Conservation (phyloP, 352 stramenopile genomes). For the Saprolegnia parasitica region DNA sequence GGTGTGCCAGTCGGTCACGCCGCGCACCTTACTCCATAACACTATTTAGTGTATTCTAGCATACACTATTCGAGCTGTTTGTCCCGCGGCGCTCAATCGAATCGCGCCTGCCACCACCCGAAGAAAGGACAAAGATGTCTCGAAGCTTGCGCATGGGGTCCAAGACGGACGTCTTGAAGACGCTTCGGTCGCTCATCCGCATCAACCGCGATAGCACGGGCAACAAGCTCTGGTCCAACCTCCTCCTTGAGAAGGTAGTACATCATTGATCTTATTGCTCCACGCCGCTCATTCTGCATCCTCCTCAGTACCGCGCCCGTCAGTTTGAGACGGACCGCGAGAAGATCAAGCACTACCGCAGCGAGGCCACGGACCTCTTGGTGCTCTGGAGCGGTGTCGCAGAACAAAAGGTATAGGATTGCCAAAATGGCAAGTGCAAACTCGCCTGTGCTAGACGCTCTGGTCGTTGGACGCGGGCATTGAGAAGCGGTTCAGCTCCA, state of each 20-base stretch:
- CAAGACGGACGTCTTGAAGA: conserved; percentile 76
- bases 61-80: background rate
- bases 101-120: background rate
- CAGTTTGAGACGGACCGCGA: conserved; percentile 70
- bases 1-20: too few relatives aligned
- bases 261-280: background rate
- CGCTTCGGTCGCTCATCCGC: conserved; percentile 63
- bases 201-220: conserved; percentile 56
- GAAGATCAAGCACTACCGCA: conserved; percentile 66
- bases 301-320: conserved; percentile 52
- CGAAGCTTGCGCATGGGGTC: conserved; percentile 69
- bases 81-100: background rate
- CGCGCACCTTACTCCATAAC: too few relatives aligned
- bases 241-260: conserved; percentile 74
- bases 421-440: background rate
- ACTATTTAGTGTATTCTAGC: background rate
- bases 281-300: background rate
- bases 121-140: conserved; percentile 39
- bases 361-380: conserved; percentile 64
- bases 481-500: conserved; percentile 56
- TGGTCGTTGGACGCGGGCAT: conserved; percentile 67
- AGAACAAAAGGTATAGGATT: conserved; percentile 60
- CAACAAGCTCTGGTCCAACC: conserved; percentile 54
- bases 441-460: conserved; percentile 38
- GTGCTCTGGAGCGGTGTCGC: conserved; percentile 63